These are phyloP conservation scores for Candida albicans DNA, from an alignment of 1,139 yeast species.

Conservation along the genomic window DNA sequence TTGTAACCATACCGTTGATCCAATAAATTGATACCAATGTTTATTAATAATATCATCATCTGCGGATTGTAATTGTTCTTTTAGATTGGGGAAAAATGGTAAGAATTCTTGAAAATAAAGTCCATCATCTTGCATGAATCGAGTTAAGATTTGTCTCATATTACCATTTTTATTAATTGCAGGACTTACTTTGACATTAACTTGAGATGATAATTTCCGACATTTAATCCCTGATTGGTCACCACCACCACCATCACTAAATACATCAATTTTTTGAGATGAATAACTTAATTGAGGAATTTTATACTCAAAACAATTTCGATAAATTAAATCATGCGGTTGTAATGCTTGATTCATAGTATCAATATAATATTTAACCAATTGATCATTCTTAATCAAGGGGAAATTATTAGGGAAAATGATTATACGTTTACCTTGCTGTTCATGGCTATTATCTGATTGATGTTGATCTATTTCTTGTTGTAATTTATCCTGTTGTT, in stretches of 20 bases:
- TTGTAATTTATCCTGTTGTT: neutral
- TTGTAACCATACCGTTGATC: constrained; percentile 42
- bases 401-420: constrained; percentile 1
- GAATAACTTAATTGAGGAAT: neutral
- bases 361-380: neutral
- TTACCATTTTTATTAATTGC: constrained; percentile 10
- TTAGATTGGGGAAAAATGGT: constrained; percentile 28
- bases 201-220: neutral
- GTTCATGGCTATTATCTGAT: neutral
- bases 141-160: constrained; percentile 13
- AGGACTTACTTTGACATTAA: neutral
- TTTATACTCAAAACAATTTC: neutral
- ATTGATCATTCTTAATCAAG: neutral
- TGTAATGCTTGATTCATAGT: neutral
- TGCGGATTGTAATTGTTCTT: constrained; percentile 19
- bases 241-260: neutral
- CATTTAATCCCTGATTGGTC: neutral
- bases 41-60: constrained; percentile 26
- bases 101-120: constrained; percentile 25
- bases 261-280: neutral
- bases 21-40: constrained; percentile 40
- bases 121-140: constrained; percentile 10
- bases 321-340: neutral
- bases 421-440: neutral
- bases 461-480: neutral